phyloP scores from a whole-genome alignment of 2,329 filamentous ascomycete species.

The Penicillium sp. region DNA sequence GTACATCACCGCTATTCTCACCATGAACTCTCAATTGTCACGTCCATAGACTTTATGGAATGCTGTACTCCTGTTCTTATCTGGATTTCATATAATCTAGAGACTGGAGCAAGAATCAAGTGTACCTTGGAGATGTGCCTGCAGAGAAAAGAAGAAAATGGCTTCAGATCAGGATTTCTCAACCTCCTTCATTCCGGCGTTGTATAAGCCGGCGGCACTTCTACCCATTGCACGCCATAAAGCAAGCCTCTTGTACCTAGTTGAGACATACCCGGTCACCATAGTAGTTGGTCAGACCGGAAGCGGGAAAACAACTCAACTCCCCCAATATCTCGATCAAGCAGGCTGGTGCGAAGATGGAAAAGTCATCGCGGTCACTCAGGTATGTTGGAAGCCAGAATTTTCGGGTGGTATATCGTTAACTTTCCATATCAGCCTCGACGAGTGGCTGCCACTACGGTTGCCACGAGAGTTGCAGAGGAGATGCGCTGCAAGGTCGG shows the following conservation, averaged over 20 bases:
- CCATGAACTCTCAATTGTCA: conserved; percentile 2
- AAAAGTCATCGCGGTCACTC: conserved; percentile 83
- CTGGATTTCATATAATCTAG: background rate
- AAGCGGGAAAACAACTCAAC: conserved; percentile 92
- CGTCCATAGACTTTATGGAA: background rate
- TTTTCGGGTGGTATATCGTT: background rate
- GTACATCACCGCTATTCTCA: conserved; percentile 3
- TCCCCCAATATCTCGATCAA: conserved; percentile 85
- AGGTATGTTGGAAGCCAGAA: conserved; percentile 59
- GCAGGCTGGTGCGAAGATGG: conserved; percentile 86
- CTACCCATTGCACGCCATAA: conserved; percentile 85
- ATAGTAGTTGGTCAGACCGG: conserved; percentile 93
- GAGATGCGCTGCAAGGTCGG: conserved; percentile 84
- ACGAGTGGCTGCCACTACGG: conserved; percentile 85
- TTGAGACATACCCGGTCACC: conserved; percentile 81
- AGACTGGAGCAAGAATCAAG: background rate
- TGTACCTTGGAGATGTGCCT: background rate
- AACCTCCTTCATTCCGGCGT: conserved; percentile 66
- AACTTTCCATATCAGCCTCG: conserved; percentile 66
- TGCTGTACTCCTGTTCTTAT: background rate
- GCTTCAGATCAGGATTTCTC: conserved; percentile 47
- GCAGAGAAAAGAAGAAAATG: conserved; percentile 30
- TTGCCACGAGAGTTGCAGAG: conserved; percentile 84
- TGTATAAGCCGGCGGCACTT: conserved; percentile 81
- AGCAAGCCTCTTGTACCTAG: conserved; percentile 76